These are phyloP conservation scores for Neurospora sp. DNA, from an alignment of 495 filamentous ascomycete species.

Conservation along the genomic window DNA sequence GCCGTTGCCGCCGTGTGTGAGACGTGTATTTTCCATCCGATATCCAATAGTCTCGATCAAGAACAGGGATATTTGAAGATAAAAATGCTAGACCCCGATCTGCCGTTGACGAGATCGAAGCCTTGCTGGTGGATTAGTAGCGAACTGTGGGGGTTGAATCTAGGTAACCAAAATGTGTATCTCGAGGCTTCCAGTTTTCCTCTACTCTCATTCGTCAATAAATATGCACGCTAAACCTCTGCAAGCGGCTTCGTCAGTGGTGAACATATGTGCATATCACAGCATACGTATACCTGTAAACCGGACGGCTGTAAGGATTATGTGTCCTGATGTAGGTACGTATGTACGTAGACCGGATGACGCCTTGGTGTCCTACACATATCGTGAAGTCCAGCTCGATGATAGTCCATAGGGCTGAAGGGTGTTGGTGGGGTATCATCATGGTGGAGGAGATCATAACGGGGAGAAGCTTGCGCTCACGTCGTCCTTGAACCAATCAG, in stretches of 20 bases:
- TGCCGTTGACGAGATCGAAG: not conserved
- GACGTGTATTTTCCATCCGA: not conserved
- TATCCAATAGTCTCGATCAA: not conserved
- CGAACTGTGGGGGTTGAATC: not conserved
- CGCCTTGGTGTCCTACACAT: not conserved
- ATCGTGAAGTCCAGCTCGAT: not conserved
- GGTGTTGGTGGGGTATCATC: not conserved
- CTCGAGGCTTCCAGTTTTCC: not conserved
- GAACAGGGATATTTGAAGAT: not conserved
- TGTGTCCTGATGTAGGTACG: not conserved
- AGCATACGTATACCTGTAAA: not conserved
- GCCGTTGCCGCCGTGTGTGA: not conserved
- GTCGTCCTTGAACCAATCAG: not conserved
- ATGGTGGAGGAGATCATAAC: not conserved
- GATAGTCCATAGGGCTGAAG: not conserved
- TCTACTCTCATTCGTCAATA: not conserved
- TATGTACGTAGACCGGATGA: not conserved
- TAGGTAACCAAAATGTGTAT: not conserved
- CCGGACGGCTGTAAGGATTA: not conserved
- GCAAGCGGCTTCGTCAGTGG: not conserved
- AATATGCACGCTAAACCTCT: not conserved
- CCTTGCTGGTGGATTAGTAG: not conserved
- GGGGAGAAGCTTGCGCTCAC: not conserved
- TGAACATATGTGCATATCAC: not conserved
- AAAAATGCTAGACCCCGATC: not conserved